A percentile compares a stretch with the other conserved stretches of the same genome.
These are phyloP conservation scores for Alternaria solani DNA, from an alignment of 2,329 filamentous ascomycete species.

Conservation along the genomic window DNA sequence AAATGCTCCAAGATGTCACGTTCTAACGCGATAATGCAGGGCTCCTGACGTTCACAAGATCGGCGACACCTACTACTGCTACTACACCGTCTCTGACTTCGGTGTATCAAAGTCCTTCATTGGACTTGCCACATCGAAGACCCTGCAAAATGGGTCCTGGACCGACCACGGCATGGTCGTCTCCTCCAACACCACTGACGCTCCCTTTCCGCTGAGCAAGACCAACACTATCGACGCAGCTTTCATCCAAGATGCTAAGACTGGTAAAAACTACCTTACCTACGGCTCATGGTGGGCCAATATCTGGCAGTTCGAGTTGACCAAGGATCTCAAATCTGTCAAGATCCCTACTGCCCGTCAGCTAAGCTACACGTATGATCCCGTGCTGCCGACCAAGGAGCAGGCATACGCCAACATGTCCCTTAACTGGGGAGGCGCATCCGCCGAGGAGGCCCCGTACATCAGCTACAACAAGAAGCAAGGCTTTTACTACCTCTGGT, in stretches of 20 bases:
- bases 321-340: conserved; percentile 7
- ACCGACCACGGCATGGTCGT: conserved; percentile 63
- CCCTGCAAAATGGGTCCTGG: conserved; percentile 63
- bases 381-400: conserved; percentile 7
- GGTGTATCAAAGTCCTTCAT: conserved; percentile 67
- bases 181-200: conserved; percentile 43
- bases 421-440: neutral
- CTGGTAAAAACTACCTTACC: conserved; percentile 54
- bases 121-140: conserved; percentile 59
- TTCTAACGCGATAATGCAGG: conserved; percentile 2
- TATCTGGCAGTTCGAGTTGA: conserved; percentile 6
- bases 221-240: conserved; percentile 58
- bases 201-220: neutral
- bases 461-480: conserved; percentile 51
- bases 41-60: conserved; percentile 25
- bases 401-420: conserved; percentile 25
- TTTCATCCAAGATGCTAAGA: conserved; percentile 46
- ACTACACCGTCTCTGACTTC: conserved; percentile 68
- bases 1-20: neutral
- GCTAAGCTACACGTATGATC: conserved; percentile 12
- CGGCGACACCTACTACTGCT: conserved; percentile 62
- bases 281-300: conserved; percentile 71
- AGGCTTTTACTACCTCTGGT: conserved; percentile 3
- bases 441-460: neutral
- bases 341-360: conserved; percentile 6